Percentiles rank a stretch among this genome's conserved stretches.
These are phyloP conservation scores for Podila epicladia DNA, from an alignment of 192 early-diverging fungal species.

Conservation along the genomic window DNA sequence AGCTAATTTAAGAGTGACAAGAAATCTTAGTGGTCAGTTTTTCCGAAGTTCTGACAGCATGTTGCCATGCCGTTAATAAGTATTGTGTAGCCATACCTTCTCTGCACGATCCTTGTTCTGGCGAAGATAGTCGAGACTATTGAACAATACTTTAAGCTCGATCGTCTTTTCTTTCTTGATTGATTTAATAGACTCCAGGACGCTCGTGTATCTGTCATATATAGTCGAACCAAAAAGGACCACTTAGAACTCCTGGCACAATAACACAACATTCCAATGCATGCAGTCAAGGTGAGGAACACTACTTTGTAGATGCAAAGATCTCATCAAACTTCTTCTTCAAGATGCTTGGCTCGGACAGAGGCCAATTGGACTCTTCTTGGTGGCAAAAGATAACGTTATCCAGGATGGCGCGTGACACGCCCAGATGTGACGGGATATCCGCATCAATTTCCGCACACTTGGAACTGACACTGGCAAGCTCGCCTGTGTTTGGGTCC, in stretches of 20 bases:
- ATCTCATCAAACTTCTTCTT: slow-evolving; percentile 99
- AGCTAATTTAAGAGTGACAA: slow-evolving; percentile 7
- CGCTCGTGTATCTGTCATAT: slow-evolving; percentile 84
- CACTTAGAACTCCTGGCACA: neutral
- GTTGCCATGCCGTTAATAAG: no score
- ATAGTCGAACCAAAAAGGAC: neutral
- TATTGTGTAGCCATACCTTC: slow-evolving; percentile 46
- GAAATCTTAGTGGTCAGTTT: no score
- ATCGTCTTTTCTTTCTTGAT: slow-evolving; percentile 75
- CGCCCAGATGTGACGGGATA: slow-evolving; percentile 87
- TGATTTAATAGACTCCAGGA: slow-evolving; percentile 82
- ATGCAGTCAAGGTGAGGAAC: no score
- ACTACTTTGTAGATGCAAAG: slow-evolving; percentile 86
- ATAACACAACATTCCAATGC: no score
- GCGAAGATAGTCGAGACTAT: slow-evolving; percentile 72
- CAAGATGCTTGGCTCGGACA: slow-evolving; percentile 83
- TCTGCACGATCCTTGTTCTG: slow-evolving; percentile 78
- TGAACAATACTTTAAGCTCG: slow-evolving; percentile 70
- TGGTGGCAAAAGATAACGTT: slow-evolving; percentile 99
- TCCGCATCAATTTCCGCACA: slow-evolving; percentile 90
- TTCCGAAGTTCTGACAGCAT: no score
- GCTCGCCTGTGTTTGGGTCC: slow-evolving; percentile 65
- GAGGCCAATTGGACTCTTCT: slow-evolving; percentile 97
- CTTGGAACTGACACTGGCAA: slow-evolving; percentile 77
- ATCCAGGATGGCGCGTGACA: slow-evolving; percentile 91